A percentile compares a stretch with the other conserved stretches of the same genome.
These are phyloP conservation scores for Liriodendron chinense DNA, from an alignment of 164 flowering plant genomes.

Conservation along the genomic window DNA sequence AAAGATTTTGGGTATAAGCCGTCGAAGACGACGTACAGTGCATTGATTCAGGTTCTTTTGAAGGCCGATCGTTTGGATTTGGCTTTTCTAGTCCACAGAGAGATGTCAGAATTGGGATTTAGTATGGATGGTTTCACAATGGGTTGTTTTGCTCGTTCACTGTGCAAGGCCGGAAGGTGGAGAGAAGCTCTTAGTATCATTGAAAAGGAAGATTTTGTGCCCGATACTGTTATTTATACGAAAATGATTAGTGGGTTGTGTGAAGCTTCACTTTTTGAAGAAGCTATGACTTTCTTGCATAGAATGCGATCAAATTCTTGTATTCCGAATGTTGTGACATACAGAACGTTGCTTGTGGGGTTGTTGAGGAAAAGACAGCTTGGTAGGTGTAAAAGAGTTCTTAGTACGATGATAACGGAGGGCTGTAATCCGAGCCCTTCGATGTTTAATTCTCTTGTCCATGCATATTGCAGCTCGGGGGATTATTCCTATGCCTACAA, in stretches of 20 bases:
- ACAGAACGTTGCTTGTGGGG: conserved; percentile 59
- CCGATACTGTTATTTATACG: conserved; percentile 64
- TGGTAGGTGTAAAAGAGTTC: conserved; percentile 83
- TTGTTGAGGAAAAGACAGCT: conserved; percentile 62
- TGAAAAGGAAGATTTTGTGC: conserved; percentile 65
- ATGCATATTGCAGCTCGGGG: conserved; percentile 65
- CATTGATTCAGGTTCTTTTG: conserved; percentile 66
- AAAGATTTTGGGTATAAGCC: conserved; percentile 82
- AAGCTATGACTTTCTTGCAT: conserved; percentile 74
- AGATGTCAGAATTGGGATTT: conserved; percentile 57
- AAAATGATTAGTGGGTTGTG: conserved; percentile 86
- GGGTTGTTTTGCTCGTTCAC: conserved; percentile 55
- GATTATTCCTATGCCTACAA: conserved; percentile 79
- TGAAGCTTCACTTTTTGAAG: conserved; percentile 90
- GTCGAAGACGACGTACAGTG: conserved; percentile 60
- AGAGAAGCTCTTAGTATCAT: conserved; percentile 67
- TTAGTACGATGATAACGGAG: conserved; percentile 82
- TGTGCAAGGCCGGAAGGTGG: conserved; percentile 73
- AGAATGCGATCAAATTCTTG: conserved; percentile 75
- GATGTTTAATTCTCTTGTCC: conserved; percentile 73
- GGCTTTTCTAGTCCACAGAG: conserved; percentile 58
- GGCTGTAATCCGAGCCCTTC: conserved; percentile 77
- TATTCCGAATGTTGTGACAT: conserved; percentile 80
- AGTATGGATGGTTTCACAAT: conserved; percentile 57
- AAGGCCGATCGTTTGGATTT: conserved; percentile 61